Percentiles rank a stretch among this genome's conserved stretches.
phyloP scores from a whole-genome alignment of 805 yeast genomes.

The Starmerella khaoyaiensis region DNA sequence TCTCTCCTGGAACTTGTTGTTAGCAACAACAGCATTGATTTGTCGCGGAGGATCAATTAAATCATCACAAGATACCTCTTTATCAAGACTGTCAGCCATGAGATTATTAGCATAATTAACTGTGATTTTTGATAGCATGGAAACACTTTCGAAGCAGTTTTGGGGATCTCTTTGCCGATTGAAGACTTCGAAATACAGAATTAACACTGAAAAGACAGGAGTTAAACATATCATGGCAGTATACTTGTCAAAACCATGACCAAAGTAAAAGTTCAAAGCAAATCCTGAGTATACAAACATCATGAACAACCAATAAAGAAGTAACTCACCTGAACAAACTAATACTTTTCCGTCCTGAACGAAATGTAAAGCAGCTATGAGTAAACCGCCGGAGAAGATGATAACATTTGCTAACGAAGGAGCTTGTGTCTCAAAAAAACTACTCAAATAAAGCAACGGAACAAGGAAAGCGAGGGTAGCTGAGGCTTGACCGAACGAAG shows the following conservation, averaged over 20 bases:
- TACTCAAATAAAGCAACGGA: conserved; percentile 12
- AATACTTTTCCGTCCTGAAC: conserved; percentile 23
- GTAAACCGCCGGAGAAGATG: conserved; percentile 6
- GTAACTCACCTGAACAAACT: conserved; percentile 18
- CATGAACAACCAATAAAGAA: conserved; percentile 20
- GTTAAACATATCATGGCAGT: background rate
- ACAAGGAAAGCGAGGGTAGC: conserved; percentile 11
- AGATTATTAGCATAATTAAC: conserved; percentile 15
- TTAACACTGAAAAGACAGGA: conserved; percentile 4
- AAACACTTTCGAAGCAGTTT: conserved; percentile 14
- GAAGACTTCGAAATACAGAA: conserved; percentile 10
- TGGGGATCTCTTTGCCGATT: conserved; percentile 4
- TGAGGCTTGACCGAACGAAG: conserved; percentile 17
- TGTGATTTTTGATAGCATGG: conserved; percentile 18
- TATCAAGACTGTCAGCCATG: conserved; percentile 10
- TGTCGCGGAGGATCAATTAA: conserved; percentile 21
- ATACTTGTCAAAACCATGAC: conserved; percentile 4
- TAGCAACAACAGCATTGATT: conserved; percentile 14
- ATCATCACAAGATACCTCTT: conserved; percentile 14
- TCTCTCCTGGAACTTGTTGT: conserved; percentile 8
- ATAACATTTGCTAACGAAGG: conserved; percentile 11
- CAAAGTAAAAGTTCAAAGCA: conserved; percentile 19
- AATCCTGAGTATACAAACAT: conserved; percentile 9
- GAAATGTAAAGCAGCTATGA: conserved; percentile 12
- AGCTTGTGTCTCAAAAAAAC: background rate